Conservation (phyloP, 257 asterid genomes). For the Fraxinus excelsior region DNA sequence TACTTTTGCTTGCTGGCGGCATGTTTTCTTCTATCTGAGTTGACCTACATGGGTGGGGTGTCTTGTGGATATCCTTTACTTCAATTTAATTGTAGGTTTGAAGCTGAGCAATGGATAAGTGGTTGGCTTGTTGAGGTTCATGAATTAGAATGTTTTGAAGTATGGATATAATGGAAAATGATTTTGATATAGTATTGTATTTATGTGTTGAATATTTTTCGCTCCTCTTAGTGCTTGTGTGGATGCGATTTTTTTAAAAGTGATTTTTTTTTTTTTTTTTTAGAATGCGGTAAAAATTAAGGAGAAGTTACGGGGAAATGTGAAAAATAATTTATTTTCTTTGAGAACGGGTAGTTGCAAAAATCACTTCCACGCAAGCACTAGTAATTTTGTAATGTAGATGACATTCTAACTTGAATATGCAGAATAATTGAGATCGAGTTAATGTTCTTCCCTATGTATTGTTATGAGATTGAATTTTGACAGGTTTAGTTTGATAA, state of each 20-base stretch:
- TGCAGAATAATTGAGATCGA: neutral
- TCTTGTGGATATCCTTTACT: neutral
- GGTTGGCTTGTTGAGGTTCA: neutral
- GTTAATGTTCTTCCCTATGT: neutral
- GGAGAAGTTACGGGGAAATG: too few species aligned
- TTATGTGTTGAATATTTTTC: neutral
- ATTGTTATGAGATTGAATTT: neutral
- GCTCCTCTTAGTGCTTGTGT: neutral
- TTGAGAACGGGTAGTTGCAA: too few species aligned
- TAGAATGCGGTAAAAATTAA: too few species aligned
- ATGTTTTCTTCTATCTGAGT: conserved; percentile 2
- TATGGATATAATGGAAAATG: neutral
- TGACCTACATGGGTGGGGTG: neutral
- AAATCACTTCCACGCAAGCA: too few species aligned
- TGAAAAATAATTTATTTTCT: too few species aligned
- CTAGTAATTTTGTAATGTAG: neutral
- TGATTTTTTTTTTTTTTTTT: too few species aligned
- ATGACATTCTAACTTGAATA: neutral
- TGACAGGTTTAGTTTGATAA: neutral
- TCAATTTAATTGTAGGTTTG: neutral
- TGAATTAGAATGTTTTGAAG: neutral
- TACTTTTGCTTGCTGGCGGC: conserved; percentile 3
- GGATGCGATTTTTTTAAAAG: too few species aligned
- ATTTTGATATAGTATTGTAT: neutral
- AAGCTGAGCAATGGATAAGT: conserved; percentile 1